Percentiles rank a stretch among this genome's conserved stretches.
Evolutionary conservation across 768 basidiomycete genomes (phyloP).

Genomic region (Boletus rubescentipes): DNA sequence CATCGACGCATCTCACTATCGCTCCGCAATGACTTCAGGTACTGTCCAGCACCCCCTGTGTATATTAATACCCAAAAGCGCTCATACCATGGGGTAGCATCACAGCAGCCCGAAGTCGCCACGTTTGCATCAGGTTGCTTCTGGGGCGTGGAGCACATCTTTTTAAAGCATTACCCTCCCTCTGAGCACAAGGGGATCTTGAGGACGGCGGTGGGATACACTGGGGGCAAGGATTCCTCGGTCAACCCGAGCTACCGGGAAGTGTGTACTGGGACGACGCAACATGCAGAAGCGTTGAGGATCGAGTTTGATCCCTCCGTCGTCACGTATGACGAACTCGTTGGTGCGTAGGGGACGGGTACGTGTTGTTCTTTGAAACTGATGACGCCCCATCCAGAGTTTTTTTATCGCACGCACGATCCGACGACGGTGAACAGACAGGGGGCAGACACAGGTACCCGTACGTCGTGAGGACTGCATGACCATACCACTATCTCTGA

Average conservation of each 20-base stretch:
- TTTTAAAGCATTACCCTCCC: constrained; percentile 74
- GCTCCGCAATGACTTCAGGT: constrained; percentile 40
- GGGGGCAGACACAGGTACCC: constrained; percentile 74
- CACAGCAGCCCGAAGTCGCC: constrained; percentile 44
- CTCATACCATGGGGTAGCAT: constrained; percentile 36
- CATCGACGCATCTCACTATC: constrained; percentile 40
- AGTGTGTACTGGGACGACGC: constrained; percentile 80
- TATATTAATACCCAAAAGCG: too few species aligned
- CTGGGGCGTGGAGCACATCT: constrained; percentile 88
- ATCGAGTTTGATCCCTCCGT: constrained; percentile 82
- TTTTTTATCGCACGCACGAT: constrained; percentile 94
- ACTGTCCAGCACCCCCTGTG: too few species aligned
- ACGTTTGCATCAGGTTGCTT: constrained; percentile 66
- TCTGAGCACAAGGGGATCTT: constrained; percentile 71
- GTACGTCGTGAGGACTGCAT: constrained; percentile 43
- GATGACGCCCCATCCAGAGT: constrained; percentile 55
- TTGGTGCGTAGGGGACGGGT: constrained; percentile 52
- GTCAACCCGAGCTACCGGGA: constrained; percentile 63
- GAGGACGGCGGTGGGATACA: constrained; percentile 77
- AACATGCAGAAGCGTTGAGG: constrained; percentile 85
- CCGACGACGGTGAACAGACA: constrained; percentile 83
- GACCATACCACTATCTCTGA: neutral
- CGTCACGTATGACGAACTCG: constrained; percentile 81
- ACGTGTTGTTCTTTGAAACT: neutral
- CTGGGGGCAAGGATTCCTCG: constrained; percentile 59